These are phyloP conservation scores for Cubamyces lactineus DNA, from an alignment of 768 basidiomycete genomes.

Conservation along the genomic window DNA sequence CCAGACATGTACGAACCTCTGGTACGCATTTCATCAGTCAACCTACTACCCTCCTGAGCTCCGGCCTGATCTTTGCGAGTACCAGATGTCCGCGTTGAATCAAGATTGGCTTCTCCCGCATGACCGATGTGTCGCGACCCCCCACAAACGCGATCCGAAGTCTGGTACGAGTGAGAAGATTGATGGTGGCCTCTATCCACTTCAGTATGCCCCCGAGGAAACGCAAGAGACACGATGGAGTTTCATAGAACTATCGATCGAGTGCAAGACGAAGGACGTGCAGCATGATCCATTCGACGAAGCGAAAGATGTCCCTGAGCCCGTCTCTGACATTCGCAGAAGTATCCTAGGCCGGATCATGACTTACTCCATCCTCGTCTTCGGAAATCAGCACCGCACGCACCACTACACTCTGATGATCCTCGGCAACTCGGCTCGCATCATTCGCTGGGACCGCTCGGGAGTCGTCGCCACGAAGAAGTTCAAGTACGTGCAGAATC, in stretches of 20 bases:
- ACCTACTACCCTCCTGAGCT: no score
- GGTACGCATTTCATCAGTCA: neutral
- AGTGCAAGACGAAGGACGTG: neutral
- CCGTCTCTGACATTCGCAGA: neutral
- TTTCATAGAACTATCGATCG: neutral
- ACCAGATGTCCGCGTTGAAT: neutral
- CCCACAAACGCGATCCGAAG: neutral
- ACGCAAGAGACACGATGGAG: neutral
- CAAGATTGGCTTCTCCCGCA: neutral
- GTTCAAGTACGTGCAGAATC: slow-evolving; percentile 10
- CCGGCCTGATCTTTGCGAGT: no score
- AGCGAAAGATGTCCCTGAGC: neutral
- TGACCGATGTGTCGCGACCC: neutral
- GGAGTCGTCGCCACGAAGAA: neutral
- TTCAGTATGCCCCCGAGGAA: neutral
- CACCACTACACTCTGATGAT: slow-evolving; percentile 9
- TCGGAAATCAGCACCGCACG: slow-evolving; percentile 4
- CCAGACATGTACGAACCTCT: neutral
- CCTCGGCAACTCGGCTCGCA: slow-evolving; percentile 9
- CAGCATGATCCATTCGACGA: slow-evolving; percentile 3
- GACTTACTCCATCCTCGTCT: neutral
- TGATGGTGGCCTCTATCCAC: neutral
- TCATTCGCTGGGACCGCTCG: slow-evolving; percentile 13
- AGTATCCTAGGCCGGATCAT: slow-evolving; percentile 1
- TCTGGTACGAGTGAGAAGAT: neutral